Evolutionary conservation across 768 basidiomycete species (phyloP), one percentile per base, ranked within the genome.

Genomic region (Mrakia blollopis): DNA sequence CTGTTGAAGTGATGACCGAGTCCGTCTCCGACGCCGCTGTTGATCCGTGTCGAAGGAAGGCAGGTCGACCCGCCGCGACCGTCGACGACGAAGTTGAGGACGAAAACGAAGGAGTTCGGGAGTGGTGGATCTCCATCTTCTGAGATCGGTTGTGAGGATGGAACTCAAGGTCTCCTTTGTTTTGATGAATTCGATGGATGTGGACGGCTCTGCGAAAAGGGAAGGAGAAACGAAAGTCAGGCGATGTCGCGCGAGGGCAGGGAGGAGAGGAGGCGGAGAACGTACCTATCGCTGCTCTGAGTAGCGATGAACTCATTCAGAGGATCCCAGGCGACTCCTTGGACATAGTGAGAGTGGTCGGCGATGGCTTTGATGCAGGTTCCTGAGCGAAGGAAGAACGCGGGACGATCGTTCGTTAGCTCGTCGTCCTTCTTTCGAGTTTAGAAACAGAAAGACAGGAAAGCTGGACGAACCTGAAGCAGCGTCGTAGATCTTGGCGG

Each of bases 311-410:
- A 98, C 83, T 97, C 93, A 83, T 96, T 94, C 80, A 97, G 85
- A 1, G 97, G 97, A 80, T 99, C 97, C 97, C 97, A 99, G 0
- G 96, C 93, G 39, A 98, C 97, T 13, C 97, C 97, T 85, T 99
- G 97, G 0, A 99, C 97, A 82, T 92, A 98, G 83, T 98, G 96
- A 47, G 88, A 89, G 83, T 99, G 97, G 81, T 98, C 96, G 0
- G 92, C 91, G 78, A 95, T 91, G 83, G 94, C 92, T 80, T 90
- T 89, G 18, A 97, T 87, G 81, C 92, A 92, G 86, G 91, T 91
- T 39, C 93, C 93, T 93, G 81, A 11, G 44, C 44, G 61, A 80
- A 79, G 52, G 81, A 73, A 21, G 50, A 2, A 30, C 44, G 14
- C 44, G 23, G 25, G 32, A 37, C 32, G 63, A 11, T 65, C 63